Conservation (phyloP, 2,329 filamentous ascomycete species). For the Lachnellula subtilissima region DNA sequence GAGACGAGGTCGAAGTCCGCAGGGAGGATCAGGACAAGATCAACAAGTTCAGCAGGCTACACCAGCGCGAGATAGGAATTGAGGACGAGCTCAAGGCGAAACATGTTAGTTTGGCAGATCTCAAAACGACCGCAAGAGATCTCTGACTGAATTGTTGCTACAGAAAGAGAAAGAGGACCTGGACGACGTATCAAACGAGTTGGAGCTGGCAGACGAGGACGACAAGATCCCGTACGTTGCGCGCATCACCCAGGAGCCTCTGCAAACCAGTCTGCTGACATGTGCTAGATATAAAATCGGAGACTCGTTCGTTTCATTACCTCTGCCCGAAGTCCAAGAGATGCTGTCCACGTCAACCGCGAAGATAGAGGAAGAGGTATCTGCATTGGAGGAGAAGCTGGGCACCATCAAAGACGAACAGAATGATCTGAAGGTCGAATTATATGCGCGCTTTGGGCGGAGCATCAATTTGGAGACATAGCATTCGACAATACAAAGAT, state of each 20-base stretch:
- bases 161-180: slow-evolving; percentile 99
- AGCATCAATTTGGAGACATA: slow-evolving; percentile 95
- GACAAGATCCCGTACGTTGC: slow-evolving; percentile 74
- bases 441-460: slow-evolving; percentile 92
- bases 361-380: slow-evolving; percentile 72
- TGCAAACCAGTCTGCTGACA: slow-evolving; percentile 5
- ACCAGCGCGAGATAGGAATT: slow-evolving; percentile 74
- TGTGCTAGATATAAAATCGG: slow-evolving; percentile 85
- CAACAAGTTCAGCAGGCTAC: slow-evolving; percentile 92
- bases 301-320: slow-evolving; percentile 87
- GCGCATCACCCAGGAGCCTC: background rate
- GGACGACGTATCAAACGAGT: slow-evolving; percentile 83
- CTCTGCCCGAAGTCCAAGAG: slow-evolving; percentile 79
- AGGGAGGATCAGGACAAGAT: slow-evolving; percentile 98
- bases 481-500: slow-evolving; percentile 29
- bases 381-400: slow-evolving; percentile 71
- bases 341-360: slow-evolving; percentile 69
- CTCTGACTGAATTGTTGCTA: slow-evolving; percentile 15
- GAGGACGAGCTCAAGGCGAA: slow-evolving; percentile 79
- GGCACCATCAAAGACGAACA: slow-evolving; percentile 76
- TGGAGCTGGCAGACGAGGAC: slow-evolving; percentile 94
- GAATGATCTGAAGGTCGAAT: slow-evolving; percentile 79
- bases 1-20: slow-evolving; percentile 86
- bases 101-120: slow-evolving; percentile 50
- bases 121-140: background rate